phyloP scores from a whole-genome alignment of 2,329 filamentous ascomycete species.

The Xylariales sp. region DNA sequence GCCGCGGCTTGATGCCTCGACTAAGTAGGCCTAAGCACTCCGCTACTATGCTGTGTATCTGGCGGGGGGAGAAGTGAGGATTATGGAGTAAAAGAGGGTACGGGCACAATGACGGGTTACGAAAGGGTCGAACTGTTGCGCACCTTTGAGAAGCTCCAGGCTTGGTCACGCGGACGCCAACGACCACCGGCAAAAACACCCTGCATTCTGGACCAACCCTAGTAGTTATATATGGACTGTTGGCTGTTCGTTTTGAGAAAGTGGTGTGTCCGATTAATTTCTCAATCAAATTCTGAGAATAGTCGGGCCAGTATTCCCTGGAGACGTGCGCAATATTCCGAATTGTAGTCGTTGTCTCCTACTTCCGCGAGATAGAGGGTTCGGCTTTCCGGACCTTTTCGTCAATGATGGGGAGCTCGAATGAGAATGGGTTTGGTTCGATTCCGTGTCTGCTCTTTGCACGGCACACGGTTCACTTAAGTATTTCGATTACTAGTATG shows the following conservation, averaged over 20 bases:
- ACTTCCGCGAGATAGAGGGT: slow-evolving; percentile 1
- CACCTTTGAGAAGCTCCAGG: slow-evolving; percentile 47
- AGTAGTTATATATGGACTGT: slow-evolving; percentile 3
- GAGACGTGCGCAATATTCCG: slow-evolving; percentile 30
- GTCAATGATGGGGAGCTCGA: neutral
- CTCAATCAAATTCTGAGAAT: neutral
- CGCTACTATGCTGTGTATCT: neutral
- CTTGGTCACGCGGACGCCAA: slow-evolving; percentile 39
- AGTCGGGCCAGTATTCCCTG: neutral
- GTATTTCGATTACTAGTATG: slow-evolving; percentile 19
- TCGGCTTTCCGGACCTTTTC: slow-evolving; percentile 6
- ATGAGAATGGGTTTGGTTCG: neutral
- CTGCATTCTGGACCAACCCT: slow-evolving; percentile 39
- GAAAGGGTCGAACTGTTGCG: slow-evolving; percentile 23
- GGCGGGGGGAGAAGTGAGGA: neutral
- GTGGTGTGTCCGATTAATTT: slow-evolving; percentile 20
- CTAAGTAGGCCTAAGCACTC: slow-evolving; percentile 3
- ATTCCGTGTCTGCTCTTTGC: neutral
- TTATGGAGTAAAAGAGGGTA: slow-evolving; percentile 7
- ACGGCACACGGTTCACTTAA: slow-evolving; percentile 7
- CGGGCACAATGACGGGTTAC: slow-evolving; percentile 7
- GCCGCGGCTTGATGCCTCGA: slow-evolving; percentile 27
- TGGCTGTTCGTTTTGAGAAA: slow-evolving; percentile 17
- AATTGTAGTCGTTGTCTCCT: slow-evolving; percentile 8
- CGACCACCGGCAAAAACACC: slow-evolving; percentile 44